Evolutionary conservation across 2,329 filamentous ascomycete genomes (phyloP), one percentile per base, ranked within the genome.

Genomic region (Huntiella moniliformis): DNA sequence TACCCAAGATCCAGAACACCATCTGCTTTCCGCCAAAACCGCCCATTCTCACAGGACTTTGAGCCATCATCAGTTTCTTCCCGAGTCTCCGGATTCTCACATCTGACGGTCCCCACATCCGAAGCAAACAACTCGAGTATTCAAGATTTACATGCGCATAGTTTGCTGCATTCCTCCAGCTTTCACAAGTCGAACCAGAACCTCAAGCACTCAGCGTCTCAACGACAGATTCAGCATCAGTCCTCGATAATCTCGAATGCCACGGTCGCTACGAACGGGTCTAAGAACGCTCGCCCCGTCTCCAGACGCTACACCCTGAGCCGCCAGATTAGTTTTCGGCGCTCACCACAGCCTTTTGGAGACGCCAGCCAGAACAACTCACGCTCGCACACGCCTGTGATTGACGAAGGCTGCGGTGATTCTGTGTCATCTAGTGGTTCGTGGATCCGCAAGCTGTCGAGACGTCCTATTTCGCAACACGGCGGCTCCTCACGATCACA

Each of bases 371-470:
- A 47, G 34, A 40, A 40, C 2, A 41, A 43, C 36, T 49, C 47
- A 4, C 39, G 47, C 33, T 49, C 47, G 4, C 47, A 49, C 15
- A 49, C 47, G 4, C 47, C 44, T 4, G 44, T 18, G 13, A 60
- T 61, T 41, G 56, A 59, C 10, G 70, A 75, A 49, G 61, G 60
- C 52, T 57, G 61, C 35, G 64, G 73, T 52, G 71, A 76, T 54
- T 79, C 75, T 3, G 54, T 68, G 32, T 77, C 74, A 12, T 78
- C 74, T 2, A 44, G 38, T 40, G 67, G 73, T 46, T 83, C 79
- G 22, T 87, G 82, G 82, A 74, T 85, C 52, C 73, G 74, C 53
- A 74, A 79, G 42, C 62, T 86, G 35, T 83, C 81, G 17, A 65
- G 74, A 38, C 71, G 79, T 17, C 78, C 78, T 15, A 57, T 68